phyloP scores from a whole-genome alignment of 2,329 filamentous ascomycete genomes.

The Sporothrix pallida region DNA sequence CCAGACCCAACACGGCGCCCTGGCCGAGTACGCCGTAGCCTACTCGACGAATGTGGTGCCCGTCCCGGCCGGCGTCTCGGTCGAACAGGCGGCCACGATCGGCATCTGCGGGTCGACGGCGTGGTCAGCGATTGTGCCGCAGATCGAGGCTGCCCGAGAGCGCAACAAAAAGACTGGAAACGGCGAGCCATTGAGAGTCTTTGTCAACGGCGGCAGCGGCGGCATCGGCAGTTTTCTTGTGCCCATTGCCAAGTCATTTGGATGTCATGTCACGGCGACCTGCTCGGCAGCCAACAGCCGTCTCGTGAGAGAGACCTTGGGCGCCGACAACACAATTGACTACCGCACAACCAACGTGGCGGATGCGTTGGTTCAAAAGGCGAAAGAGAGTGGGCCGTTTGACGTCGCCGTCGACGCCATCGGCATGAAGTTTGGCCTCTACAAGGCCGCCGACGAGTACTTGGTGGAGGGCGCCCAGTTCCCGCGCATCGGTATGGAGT shows the following conservation, averaged over 20 bases:
- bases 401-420: slow-evolving; percentile 43
- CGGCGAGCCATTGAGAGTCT: slow-evolving; percentile 35
- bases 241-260: slow-evolving; percentile 47
- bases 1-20: slow-evolving; percentile 35
- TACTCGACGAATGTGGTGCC: slow-evolving; percentile 23
- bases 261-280: slow-evolving; percentile 46
- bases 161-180: background rate
- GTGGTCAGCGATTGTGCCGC: slow-evolving; percentile 38
- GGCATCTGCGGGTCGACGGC: slow-evolving; percentile 41
- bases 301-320: slow-evolving; percentile 44
- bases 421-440: slow-evolving; percentile 38
- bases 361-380: slow-evolving; percentile 29
- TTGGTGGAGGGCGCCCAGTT: slow-evolving; percentile 38
- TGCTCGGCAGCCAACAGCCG: slow-evolving; percentile 46
- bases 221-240: slow-evolving; percentile 48
- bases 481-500: slow-evolving; percentile 38
- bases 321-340: slow-evolving; percentile 49
- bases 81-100: slow-evolving; percentile 40
- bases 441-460: slow-evolving; percentile 37
- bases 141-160: slow-evolving; percentile 28
- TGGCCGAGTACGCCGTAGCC: slow-evolving; percentile 38
- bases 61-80: slow-evolving; percentile 35
- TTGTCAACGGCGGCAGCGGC: slow-evolving; percentile 49
- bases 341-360: slow-evolving; percentile 41
- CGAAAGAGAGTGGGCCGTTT: slow-evolving; percentile 32